Evolutionary conservation across 768 basidiomycete species (phyloP).

Genomic region (Boletales sp.): DNA sequence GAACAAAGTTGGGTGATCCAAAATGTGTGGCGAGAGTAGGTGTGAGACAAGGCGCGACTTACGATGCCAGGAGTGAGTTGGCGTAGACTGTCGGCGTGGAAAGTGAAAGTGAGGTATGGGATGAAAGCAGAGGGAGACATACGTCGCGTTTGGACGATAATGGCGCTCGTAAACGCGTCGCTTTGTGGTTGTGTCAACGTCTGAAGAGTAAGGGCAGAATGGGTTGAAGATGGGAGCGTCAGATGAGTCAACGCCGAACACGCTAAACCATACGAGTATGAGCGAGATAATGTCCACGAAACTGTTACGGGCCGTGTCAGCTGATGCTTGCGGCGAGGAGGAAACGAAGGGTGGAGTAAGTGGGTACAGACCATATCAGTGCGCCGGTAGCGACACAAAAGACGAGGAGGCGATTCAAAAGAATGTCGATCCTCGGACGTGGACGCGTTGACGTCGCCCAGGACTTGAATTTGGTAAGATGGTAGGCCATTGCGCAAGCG

Average conservation of each 20-base stretch:
- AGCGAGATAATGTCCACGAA: conserved; percentile 26
- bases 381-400: conserved; percentile 27
- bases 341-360: no score
- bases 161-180: conserved; percentile 16
- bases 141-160: conserved; percentile 27
- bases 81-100: conserved; percentile 19
- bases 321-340: no score
- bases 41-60: background rate
- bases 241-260: no score
- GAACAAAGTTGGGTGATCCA: no score
- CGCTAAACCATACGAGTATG: conserved; percentile 13
- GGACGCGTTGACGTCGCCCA: background rate
- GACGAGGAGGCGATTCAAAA: conserved; percentile 21
- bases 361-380: conserved; percentile 18
- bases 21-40: background rate
- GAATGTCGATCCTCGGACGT: conserved; percentile 13
- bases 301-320: conserved; percentile 5
- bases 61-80: conserved; percentile 30
- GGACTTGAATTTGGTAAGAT: conserved; percentile 15
- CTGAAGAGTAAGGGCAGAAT: background rate
- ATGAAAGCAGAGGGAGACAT: conserved; percentile 1
- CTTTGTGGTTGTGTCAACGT: conserved; percentile 16
- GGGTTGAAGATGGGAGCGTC: background rate
- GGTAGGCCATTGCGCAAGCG: conserved; percentile 18
- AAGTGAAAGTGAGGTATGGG: no score